A percentile compares a stretch with the other conserved stretches of the same genome.
Evolutionary conservation across 2,329 filamentous ascomycete genomes (phyloP).

Genomic region (Dendrostoma leiphaemia): DNA sequence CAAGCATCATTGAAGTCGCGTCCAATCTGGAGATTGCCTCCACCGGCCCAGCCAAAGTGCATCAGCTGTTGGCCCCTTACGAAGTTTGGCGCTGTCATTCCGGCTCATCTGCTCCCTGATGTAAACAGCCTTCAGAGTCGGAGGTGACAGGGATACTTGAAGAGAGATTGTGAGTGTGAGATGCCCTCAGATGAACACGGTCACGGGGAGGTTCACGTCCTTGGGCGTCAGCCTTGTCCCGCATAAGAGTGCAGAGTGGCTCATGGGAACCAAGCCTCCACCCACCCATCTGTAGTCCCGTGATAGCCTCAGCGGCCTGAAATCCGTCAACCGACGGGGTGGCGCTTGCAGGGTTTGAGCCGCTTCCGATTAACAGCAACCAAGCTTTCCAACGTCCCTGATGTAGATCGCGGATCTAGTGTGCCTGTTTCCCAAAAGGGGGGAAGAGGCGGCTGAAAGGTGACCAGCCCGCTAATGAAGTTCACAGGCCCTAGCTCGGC

Average conservation of each 20-base stretch:
- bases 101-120: neutral
- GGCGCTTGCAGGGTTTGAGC: neutral
- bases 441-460: conserved; percentile 1
- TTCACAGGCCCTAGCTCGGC: conserved; percentile 1
- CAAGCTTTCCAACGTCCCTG: neutral
- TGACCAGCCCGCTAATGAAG: neutral
- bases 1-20: neutral
- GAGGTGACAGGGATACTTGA: neutral
- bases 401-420: neutral
- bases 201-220: no score
- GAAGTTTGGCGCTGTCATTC: neutral
- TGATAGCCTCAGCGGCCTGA: neutral
- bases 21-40: neutral
- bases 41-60: neutral
- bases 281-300: neutral
- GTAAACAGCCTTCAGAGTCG: neutral
- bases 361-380: conserved; percentile 4
- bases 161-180: neutral
- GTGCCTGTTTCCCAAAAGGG: neutral
- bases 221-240: neutral
- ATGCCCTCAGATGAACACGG: neutral
- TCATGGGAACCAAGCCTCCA: neutral
- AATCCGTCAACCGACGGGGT: neutral
- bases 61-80: neutral
- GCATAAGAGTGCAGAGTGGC: neutral